phyloP scores from a whole-genome alignment of 1,139 yeast genomes.

The Hansenula sp. region DNA sequence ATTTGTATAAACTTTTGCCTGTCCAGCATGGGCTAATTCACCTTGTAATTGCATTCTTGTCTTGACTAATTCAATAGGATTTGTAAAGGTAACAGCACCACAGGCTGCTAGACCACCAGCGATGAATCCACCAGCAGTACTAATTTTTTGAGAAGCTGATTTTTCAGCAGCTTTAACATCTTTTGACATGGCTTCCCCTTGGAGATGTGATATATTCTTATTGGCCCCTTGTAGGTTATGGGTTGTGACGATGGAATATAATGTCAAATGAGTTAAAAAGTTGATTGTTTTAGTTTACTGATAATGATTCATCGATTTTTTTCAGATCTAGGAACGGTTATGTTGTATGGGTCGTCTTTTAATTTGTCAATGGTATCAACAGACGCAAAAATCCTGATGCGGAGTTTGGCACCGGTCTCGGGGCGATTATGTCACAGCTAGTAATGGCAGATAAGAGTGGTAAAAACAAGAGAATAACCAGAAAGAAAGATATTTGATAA shows the following conservation, averaged over 20 bases:
- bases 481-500: too few relatives aligned
- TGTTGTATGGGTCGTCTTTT: too few relatives aligned
- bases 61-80: conserved; percentile 91
- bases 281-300: background rate
- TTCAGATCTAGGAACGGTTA: background rate
- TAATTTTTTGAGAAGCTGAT: conserved; percentile 48
- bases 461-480: too few relatives aligned
- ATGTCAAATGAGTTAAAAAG: background rate
- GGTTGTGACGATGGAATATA: background rate
- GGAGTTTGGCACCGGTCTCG: too few relatives aligned
- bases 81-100: conserved; percentile 95
- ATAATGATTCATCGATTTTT: background rate
- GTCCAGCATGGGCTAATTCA: conserved; percentile 58
- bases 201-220: too few relatives aligned
- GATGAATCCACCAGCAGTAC: conserved; percentile 71
- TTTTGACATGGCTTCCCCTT: background rate
- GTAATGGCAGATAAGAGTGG: too few relatives aligned
- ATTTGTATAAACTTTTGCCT: conserved; percentile 62
- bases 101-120: conserved; percentile 98
- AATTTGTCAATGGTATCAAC: too few relatives aligned
- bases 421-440: too few relatives aligned
- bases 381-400: too few relatives aligned
- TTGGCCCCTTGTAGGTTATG: too few relatives aligned
- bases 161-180: conserved; percentile 6
- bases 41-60: conserved; percentile 97